Conservation (phyloP, 306 rosid species). For the Senna siamea region DNA sequence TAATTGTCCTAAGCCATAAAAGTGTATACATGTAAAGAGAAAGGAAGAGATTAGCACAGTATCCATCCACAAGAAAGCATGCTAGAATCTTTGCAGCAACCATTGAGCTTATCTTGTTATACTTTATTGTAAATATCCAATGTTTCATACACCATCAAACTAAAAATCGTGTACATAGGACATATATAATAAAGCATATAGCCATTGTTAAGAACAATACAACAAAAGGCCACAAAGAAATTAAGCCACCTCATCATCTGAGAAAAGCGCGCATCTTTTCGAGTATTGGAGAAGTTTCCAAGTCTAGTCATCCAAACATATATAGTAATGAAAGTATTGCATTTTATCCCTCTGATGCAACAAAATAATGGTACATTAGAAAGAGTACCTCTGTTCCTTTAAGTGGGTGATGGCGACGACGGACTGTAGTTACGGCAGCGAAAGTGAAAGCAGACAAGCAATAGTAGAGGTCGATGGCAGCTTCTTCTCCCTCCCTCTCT, state of each 20-base stretch:
- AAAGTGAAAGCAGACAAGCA: too few relatives aligned
- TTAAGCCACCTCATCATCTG: conserved; percentile 99
- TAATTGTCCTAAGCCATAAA: too few relatives aligned
- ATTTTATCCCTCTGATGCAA: conserved; percentile 96
- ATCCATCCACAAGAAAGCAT: conserved; percentile 94
- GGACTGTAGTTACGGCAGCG: too few relatives aligned
- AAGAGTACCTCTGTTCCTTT: conserved; percentile 99
- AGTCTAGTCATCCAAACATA: conserved; percentile 99
- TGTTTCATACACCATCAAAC: conserved; percentile 98
- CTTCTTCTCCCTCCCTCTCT: too few relatives aligned
- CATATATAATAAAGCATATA: conserved; percentile 95
- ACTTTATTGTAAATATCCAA: conserved; percentile 85
- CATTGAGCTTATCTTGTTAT: conserved; percentile 81
- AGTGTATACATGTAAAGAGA: too few relatives aligned
- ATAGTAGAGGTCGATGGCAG: too few relatives aligned
- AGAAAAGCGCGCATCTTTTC: conserved; percentile 95
- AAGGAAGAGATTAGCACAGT: too few relatives aligned
- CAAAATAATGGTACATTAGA: conserved; percentile 95
- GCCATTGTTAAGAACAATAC: conserved; percentile 89
- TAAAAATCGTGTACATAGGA: conserved; percentile 97
- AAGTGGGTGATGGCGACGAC: too few relatives aligned
- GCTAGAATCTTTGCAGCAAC: conserved; percentile 77
- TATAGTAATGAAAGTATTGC: conserved; percentile 97
- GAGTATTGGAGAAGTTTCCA: conserved; percentile 92
- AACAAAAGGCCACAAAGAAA: conserved; percentile 88